Percentiles rank a stretch among this genome's conserved stretches.
Evolutionary conservation across 2,329 filamentous ascomycete species (phyloP).

Genomic region (Cercospora zeina): DNA sequence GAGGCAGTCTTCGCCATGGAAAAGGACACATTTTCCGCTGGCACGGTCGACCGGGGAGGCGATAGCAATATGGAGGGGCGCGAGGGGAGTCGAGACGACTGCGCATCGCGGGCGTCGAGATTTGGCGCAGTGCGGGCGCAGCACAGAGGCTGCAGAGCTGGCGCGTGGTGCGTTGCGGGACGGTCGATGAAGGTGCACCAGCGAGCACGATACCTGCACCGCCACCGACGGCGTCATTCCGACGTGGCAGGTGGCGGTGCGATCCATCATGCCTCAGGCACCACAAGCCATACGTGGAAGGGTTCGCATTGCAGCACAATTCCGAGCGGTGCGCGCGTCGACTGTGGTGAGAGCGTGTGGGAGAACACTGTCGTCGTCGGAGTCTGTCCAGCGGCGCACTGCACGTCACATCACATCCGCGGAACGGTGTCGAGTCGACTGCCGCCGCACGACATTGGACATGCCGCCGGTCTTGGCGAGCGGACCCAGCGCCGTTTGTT

Average conservation of each 20-base stretch:
- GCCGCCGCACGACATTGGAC: background rate
- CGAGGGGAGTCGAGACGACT: background rate
- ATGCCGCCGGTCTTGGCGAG: background rate
- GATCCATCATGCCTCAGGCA: background rate
- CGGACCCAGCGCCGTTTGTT: background rate
- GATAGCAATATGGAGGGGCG: constrained; percentile 1
- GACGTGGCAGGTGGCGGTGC: background rate
- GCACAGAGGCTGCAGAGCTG: background rate
- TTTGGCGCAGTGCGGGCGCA: background rate
- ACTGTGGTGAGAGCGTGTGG: background rate
- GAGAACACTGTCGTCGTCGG: background rate
- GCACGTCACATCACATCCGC: background rate
- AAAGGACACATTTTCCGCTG: constrained; percentile 10
- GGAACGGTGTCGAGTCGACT: background rate
- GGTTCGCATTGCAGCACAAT: background rate
- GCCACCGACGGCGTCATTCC: background rate
- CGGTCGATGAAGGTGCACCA: background rate
- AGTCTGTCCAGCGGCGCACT: background rate
- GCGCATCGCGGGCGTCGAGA: constrained; percentile 3
- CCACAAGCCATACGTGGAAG: background rate
- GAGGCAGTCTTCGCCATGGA: constrained; percentile 16
- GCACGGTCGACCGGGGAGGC: background rate
- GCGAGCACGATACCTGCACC: background rate
- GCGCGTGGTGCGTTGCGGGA: background rate
- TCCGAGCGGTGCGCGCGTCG: background rate